phyloP scores from a whole-genome alignment of 495 filamentous ascomycete genomes.

The Trypethelium eluteriae region DNA sequence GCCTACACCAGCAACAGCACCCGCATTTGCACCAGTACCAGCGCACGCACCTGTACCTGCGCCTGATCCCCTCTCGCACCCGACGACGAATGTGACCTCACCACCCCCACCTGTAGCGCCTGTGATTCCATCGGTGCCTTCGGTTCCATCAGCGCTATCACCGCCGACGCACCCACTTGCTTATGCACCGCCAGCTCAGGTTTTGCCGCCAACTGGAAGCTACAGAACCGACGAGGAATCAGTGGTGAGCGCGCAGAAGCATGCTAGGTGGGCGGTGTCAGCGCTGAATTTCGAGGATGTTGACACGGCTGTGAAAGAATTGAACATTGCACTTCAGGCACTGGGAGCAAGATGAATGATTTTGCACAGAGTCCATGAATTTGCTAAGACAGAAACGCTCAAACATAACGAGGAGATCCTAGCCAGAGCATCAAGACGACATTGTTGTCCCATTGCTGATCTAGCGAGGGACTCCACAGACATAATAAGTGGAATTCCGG shows the following conservation, averaged over 20 bases:
- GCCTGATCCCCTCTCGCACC: background rate
- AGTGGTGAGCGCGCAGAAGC: constrained; percentile 78
- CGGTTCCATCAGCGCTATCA: constrained; percentile 26
- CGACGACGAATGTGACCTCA: background rate
- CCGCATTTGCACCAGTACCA: constrained; percentile 13
- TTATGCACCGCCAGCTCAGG: constrained; percentile 8
- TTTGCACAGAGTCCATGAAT: too few species aligned
- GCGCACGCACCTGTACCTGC: background rate
- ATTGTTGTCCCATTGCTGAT: too few species aligned
- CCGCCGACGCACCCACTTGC: constrained; percentile 20
- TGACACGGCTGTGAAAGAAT: constrained; percentile 77
- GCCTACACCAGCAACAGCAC: constrained; percentile 4
- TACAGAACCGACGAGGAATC: constrained; percentile 60
- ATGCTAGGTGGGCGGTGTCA: constrained; percentile 94
- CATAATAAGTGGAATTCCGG: too few species aligned
- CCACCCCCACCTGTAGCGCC: constrained; percentile 30
- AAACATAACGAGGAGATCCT: too few species aligned
- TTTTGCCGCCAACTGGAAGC: constrained; percentile 19
- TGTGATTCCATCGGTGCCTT: constrained; percentile 19
- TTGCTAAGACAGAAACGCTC: too few species aligned
- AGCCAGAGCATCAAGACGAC: too few species aligned
- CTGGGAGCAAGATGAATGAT: constrained; percentile 47
- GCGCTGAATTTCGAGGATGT: constrained; percentile 96
- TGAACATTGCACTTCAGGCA: constrained; percentile 63
- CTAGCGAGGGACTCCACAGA: too few species aligned